phyloP scores from a whole-genome alignment of 2,329 filamentous ascomycete species.

The Botrytis tulipae region DNA sequence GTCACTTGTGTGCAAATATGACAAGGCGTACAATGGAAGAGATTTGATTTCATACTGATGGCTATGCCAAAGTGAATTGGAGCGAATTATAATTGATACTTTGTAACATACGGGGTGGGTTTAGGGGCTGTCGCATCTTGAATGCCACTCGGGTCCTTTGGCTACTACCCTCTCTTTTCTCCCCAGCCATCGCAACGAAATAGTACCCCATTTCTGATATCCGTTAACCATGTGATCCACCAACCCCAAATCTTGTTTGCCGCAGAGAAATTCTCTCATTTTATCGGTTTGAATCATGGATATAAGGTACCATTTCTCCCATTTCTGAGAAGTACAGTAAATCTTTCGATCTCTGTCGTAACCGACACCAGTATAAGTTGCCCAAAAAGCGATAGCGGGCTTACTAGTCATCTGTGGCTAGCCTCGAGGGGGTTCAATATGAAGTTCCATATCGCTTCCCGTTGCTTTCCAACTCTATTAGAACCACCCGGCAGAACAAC shows the following conservation, averaged over 20 bases:
- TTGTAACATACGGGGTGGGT: neutral
- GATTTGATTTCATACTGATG: neutral
- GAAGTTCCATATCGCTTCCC: neutral
- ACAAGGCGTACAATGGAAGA: conserved; percentile 4
- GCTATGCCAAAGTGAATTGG: neutral
- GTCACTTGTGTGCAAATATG: conserved; percentile 4
- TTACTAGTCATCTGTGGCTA: neutral
- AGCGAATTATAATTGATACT: neutral
- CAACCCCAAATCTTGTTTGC: neutral
- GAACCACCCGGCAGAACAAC: neutral
- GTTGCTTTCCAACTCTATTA: neutral
- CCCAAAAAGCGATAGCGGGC: too few relatives aligned
- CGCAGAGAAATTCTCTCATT: neutral
- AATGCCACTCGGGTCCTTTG: neutral
- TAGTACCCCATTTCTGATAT: neutral
- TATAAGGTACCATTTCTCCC: neutral
- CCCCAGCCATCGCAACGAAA: neutral
- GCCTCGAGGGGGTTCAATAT: neutral
- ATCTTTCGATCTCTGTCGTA: neutral
- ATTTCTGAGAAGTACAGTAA: too few relatives aligned
- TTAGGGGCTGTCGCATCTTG: too few relatives aligned
- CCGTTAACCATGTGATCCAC: neutral
- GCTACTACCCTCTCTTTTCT: neutral
- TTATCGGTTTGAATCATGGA: neutral
- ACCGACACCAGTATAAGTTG: neutral